Conservation (phyloP, 331 rosid genomes). For the Quercus lobata region DNA sequence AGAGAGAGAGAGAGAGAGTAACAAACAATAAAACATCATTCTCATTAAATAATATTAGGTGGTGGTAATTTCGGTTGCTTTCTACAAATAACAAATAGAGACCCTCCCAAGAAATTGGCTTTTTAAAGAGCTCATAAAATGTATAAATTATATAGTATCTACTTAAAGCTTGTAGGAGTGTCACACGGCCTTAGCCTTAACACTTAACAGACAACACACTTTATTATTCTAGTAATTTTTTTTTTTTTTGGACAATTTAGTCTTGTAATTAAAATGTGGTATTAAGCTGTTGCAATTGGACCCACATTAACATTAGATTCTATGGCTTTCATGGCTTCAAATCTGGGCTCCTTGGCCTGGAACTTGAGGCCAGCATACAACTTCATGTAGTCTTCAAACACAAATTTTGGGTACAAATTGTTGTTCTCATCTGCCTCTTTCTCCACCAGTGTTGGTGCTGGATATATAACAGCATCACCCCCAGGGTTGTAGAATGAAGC, state of each 20-base stretch:
- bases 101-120: neutral
- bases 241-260: neutral
- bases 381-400: constrained; percentile 92
- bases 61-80: neutral
- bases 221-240: too few relatives aligned
- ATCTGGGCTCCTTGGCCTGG: constrained; percentile 87
- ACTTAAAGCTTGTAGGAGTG: neutral
- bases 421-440: constrained; percentile 62
- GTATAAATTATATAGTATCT: neutral
- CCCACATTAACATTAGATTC: constrained; percentile 34
- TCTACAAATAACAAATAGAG: constrained; percentile 6
- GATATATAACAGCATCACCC: constrained; percentile 79
- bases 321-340: constrained; percentile 66
- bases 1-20: neutral
- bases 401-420: constrained; percentile 78
- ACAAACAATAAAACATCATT: neutral
- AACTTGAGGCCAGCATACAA: constrained; percentile 68
- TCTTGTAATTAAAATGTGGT: neutral
- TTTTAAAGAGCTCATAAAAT: neutral
- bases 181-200: neutral
- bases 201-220: neutral
- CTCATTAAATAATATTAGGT: neutral
- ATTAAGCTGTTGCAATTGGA: constrained; percentile 62
- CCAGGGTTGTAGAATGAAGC: constrained; percentile 98
- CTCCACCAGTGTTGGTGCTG: constrained; percentile 75